Percentiles rank a stretch among this genome's conserved stretches.
Conservation (phyloP, 768 basidiomycete genomes). For the Chalciporus piperatus region DNA sequence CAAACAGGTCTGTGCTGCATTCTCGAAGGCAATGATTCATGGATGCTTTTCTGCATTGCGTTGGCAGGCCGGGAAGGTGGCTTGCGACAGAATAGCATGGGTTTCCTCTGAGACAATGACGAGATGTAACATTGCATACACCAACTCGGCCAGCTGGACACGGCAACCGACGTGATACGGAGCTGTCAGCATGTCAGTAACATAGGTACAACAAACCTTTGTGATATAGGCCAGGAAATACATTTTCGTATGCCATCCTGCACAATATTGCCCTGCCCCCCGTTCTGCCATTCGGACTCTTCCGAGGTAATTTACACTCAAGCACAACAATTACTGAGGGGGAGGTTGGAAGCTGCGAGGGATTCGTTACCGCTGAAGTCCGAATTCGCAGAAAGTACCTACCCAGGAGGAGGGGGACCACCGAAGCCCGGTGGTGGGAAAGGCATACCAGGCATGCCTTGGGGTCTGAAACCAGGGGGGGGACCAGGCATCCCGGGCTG, state of each 20-base stretch:
- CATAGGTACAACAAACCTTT: slow-evolving; percentile 29
- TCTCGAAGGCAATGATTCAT: slow-evolving; percentile 32
- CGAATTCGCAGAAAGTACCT: slow-evolving; percentile 24
- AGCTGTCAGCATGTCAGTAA: slow-evolving; percentile 25
- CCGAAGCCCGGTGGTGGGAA: slow-evolving; percentile 79
- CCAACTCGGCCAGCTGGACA: slow-evolving; percentile 18
- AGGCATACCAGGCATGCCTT: slow-evolving; percentile 79
- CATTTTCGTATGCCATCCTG: slow-evolving; percentile 22
- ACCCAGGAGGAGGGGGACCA: slow-evolving; percentile 87
- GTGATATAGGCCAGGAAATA: slow-evolving; percentile 20
- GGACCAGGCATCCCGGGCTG: slow-evolving; percentile 83
- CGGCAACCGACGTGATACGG: slow-evolving; percentile 18
- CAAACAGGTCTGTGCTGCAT: slow-evolving; percentile 17
- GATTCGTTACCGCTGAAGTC: slow-evolving; percentile 4
- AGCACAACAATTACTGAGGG: slow-evolving; percentile 34
- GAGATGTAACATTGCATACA: slow-evolving; percentile 23
- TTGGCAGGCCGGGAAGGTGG: slow-evolving; percentile 22
- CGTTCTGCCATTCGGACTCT: slow-evolving; percentile 16
- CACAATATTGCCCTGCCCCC: slow-evolving; percentile 24
- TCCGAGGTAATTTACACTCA: slow-evolving; percentile 9
- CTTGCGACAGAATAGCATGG: slow-evolving; percentile 16
- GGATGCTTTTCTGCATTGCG: slow-evolving; percentile 17
- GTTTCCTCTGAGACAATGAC: slow-evolving; percentile 11
- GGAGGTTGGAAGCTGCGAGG: slow-evolving; percentile 46
- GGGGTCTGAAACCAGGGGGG: slow-evolving; percentile 82